Evolutionary conservation across 495 filamentous ascomycete species (phyloP).

Genomic region (Aspergillus sparsus): DNA sequence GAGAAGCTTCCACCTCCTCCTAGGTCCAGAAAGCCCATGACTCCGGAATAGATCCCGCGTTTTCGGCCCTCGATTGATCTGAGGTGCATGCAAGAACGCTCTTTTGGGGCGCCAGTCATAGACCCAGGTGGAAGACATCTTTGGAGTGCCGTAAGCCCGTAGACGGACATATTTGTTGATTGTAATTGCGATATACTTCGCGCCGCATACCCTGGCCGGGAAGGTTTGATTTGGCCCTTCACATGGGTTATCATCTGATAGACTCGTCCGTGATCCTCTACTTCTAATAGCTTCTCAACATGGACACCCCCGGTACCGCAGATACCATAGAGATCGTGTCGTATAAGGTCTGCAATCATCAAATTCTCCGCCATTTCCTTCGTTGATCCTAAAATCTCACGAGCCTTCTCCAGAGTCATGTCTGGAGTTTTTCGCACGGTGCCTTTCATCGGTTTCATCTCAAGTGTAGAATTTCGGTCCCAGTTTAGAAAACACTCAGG

Average conservation of each 20-base stretch:
- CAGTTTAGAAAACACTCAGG: conserved; percentile 89
- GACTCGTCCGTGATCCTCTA: conserved; percentile 88
- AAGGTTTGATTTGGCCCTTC: conserved; percentile 59
- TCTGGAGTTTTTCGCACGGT: conserved; percentile 73
- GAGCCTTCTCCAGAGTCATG: conserved; percentile 68
- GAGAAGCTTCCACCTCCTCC: conserved; percentile 84
- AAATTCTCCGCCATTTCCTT: conserved; percentile 96
- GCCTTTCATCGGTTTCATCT: conserved; percentile 85
- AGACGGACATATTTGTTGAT: conserved; percentile 42
- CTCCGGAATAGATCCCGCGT: conserved; percentile 84
- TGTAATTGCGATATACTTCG: conserved; percentile 37
- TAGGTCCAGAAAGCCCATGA: conserved; percentile 85
- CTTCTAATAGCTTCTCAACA: conserved; percentile 71
- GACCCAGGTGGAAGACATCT: conserved; percentile 80
- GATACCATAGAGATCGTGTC: conserved; percentile 85
- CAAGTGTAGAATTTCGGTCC: conserved; percentile 49
- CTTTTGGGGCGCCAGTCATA: conserved; percentile 96
- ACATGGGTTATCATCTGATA: conserved; percentile 90
- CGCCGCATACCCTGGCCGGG: conserved; percentile 39
- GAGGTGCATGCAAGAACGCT: conserved; percentile 82
- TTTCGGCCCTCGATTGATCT: conserved; percentile 61
- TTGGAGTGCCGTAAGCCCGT: conserved; percentile 75
- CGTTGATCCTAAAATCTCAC: conserved; percentile 65
- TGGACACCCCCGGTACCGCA: conserved; percentile 65
- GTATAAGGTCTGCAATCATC: conserved; percentile 95